phyloP scores from a whole-genome alignment of 805 yeast genomes.

The Candida bentonensis region DNA sequence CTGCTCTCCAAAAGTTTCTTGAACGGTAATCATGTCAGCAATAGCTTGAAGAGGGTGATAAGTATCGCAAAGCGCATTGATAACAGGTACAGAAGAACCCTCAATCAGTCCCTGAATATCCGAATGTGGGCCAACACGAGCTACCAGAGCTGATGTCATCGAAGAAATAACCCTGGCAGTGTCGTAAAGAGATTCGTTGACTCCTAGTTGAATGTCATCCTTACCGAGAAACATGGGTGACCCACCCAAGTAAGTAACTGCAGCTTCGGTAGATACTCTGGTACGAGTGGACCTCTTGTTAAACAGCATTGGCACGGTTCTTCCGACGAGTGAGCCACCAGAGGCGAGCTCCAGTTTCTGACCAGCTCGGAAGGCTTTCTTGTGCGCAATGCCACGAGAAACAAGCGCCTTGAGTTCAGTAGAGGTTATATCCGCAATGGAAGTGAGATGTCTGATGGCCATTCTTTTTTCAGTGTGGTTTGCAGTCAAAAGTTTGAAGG shows the following conservation, averaged over 20 bases:
- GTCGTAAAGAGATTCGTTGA: slow-evolving; percentile 81
- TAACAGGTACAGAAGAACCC: slow-evolving; percentile 78
- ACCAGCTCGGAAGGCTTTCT: slow-evolving; percentile 23
- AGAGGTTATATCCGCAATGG: slow-evolving; percentile 64
- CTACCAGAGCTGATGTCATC: slow-evolving; percentile 93
- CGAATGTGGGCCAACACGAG: slow-evolving; percentile 78
- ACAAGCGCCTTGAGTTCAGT: slow-evolving; percentile 62
- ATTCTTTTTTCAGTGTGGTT: neutral
- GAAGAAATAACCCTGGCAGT: slow-evolving; percentile 82
- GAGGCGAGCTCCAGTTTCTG: slow-evolving; percentile 33
- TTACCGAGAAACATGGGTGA: slow-evolving; percentile 94
- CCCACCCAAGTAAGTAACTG: slow-evolving; percentile 84
- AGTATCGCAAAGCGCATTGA: slow-evolving; percentile 83
- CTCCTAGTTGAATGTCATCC: slow-evolving; percentile 94
- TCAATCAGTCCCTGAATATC: slow-evolving; percentile 69
- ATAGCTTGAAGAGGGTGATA: slow-evolving; percentile 95
- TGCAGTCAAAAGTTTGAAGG: too few relatives aligned
- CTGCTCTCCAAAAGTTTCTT: slow-evolving; percentile 48
- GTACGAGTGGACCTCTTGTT: slow-evolving; percentile 92
- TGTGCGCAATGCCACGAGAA: slow-evolving; percentile 55
- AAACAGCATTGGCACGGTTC: slow-evolving; percentile 70
- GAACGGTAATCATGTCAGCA: slow-evolving; percentile 76
- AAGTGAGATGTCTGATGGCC: slow-evolving; percentile 49
- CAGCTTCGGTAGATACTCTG: slow-evolving; percentile 88
- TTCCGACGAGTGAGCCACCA: slow-evolving; percentile 61